Base-by-base conservation (phyloP, 805 yeast species). In the Sungouiozyma ichnusensis region DNA sequence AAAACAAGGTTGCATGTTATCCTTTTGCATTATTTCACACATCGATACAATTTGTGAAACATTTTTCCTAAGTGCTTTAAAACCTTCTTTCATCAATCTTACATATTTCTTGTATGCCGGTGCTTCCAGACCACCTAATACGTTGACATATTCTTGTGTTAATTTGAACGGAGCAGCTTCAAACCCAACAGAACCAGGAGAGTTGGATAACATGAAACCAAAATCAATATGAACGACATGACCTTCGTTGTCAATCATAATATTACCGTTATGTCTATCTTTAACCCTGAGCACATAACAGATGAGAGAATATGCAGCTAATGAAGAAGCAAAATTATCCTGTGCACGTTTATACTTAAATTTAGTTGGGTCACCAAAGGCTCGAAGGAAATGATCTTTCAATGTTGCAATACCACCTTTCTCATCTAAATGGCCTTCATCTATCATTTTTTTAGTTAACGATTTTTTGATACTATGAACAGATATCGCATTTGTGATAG, bases 91-190 rank as follows among this genome's bases (percentile, higher is more conserved):
- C 53, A 85, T 74, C 13, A 85, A 57, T 4, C 67, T 57, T 33
- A 74, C 74, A 64, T 85, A 92, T 41, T 69, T 68, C 33, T 64
- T 57, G 63, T 76, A 92, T 40, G 73, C 64, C 17, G 68, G 73
- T 16, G 86, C 75, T 2, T 76, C 79, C 0, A 71, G 42, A 0
- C 97, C 97, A 9, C 94, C 98, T 50, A 92, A 60, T 3, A 92
- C 62, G 27, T 88, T 97, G 17, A 90, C 77, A 52, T 92, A 92
- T 54, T 92, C 99, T 45, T 71, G 70, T 0, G 97, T 86, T 15
- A 92, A 68, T 59, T 92, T 92, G 70, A 92, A 92, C 1, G 98
- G 97, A 1, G 97, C 96, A 1, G 96, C 94, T 58, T 92, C 99
- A 60, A 92, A 88, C 0, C 97, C 96, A 43, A 92, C 87, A 38